Evolutionary conservation across 2,329 filamentous ascomycete genomes (phyloP), one percentile per base, ranked within the genome.

Genomic region (Didymella lethalis): DNA sequence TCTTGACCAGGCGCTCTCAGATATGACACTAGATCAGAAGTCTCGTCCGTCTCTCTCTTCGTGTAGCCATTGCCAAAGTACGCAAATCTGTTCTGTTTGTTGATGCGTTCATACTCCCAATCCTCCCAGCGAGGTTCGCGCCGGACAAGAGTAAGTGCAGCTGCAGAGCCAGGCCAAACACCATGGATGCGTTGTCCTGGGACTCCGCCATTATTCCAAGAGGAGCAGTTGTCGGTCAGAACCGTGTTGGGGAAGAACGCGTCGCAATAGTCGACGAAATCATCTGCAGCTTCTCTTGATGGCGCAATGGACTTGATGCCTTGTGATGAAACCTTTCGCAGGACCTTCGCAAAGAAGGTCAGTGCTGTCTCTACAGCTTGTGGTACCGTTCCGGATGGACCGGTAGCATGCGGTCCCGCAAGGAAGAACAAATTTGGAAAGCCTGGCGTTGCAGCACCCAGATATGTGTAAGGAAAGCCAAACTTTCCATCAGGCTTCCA

Each of bases 61-160:
- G 88, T 90, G 77, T 84, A 86, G 0, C 89, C 90, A 68, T 88
- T 89, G 0, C 90, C 89, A 64, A 91, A 85, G 68, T 88, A 91
- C 2, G 81, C 78, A 63, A 89, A 86, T 7, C 86, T 72, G 67
- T 85, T 85, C 7, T 75, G 77, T 60, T 71, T 71, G 41, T 78
- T 77, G 36, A 78, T 68, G 55, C 82, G 81, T 3, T 79, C 80
- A 66, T 84, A 87, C 57, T 85, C 83, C 75, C 79, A 87, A 63
- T 87, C 85, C 67, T 87, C 85, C 84, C 84, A 87, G 6, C 85
- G 73, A 1, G 85, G 84, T 43, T 84, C 81, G n/a, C 71, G 77
- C 25, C 86, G 79, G 7, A 89, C 80, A 14, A 85, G 81, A 2
- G 87, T 87, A 31, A 86, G 77, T 65, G 90, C 86, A 0, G 84